phyloP scores from a whole-genome alignment of 345 rosid genomes.

The Schrenkiella parvula region DNA sequence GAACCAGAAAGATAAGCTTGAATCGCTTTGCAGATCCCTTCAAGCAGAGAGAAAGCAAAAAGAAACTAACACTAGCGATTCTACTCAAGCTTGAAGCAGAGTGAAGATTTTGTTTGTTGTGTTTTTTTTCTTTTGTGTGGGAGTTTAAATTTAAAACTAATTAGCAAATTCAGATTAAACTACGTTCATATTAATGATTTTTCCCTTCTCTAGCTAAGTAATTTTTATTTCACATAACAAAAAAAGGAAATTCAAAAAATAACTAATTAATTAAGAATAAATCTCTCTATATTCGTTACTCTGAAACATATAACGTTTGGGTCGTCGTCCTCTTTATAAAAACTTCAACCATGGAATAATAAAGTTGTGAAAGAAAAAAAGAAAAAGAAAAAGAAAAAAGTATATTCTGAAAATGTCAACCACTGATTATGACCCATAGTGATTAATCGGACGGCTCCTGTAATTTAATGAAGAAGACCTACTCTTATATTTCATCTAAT shows the following conservation, averaged over 20 bases:
- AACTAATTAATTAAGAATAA: neutral
- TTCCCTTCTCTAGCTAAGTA: neutral
- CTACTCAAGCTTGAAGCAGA: conserved; percentile 17
- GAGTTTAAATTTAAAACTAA: neutral
- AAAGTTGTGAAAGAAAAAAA: neutral
- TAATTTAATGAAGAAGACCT: neutral
- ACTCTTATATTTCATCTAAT: conserved; percentile 7
- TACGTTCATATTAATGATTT: neutral
- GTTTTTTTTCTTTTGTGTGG: neutral
- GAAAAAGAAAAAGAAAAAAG: neutral
- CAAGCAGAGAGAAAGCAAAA: conserved; percentile 84
- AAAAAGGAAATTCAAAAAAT: neutral
- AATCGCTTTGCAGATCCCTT: conserved; percentile 85
- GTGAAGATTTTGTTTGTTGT: neutral
- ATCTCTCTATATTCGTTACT: neutral
- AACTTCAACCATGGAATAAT: conserved; percentile 8
- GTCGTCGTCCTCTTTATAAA: neutral
- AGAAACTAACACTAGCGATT: conserved; percentile 6
- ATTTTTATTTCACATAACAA: neutral
- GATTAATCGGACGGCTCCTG: conserved; percentile 19
- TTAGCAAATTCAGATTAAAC: neutral
- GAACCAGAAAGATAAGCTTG: conserved; percentile 92
- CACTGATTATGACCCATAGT: neutral
- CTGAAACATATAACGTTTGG: neutral
- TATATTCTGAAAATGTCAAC: conserved; percentile 8